These are phyloP conservation scores for Pulveroboletus sp. DNA, from an alignment of 1,284 basidiomycete genomes.

Conservation along the genomic window DNA sequence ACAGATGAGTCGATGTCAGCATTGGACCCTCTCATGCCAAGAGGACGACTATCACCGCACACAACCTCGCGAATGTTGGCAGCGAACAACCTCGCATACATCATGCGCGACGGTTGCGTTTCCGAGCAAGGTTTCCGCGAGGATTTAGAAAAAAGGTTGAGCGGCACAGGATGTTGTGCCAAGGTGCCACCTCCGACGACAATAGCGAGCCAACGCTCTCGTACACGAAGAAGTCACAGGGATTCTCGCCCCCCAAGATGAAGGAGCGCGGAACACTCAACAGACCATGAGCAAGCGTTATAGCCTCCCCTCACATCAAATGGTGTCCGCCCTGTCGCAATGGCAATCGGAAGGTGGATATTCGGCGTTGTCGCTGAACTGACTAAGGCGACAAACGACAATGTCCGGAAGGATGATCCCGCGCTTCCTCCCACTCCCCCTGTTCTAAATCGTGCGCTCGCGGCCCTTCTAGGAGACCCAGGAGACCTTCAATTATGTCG, in stretches of 20 bases:
- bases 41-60: constrained; percentile 94
- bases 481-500: constrained; percentile 39
- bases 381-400: constrained; percentile 32
- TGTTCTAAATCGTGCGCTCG: constrained; percentile 1
- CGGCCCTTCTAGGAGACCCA: constrained; percentile 14
- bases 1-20: constrained; percentile 96
- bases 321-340: constrained; percentile 29
- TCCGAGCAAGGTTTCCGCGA: constrained; percentile 85
- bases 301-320: constrained; percentile 25
- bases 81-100: constrained; percentile 86
- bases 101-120: constrained; percentile 80
- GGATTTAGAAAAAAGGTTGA: constrained; percentile 60
- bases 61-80: constrained; percentile 86
- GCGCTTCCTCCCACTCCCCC: not conserved
- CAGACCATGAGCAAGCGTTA: constrained; percentile 24
- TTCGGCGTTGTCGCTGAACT: constrained; percentile 69
- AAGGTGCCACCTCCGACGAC: constrained; percentile 41
- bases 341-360: constrained; percentile 67
- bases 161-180: constrained; percentile 52
- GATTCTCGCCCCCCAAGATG: constrained; percentile 38
- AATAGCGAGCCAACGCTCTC: constrained; percentile 33
- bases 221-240: constrained; percentile 40
- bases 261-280: constrained; percentile 31
- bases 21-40: constrained; percentile 84
- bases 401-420: constrained; percentile 1